Base-by-base conservation (phyloP, 2,329 filamentous ascomycete genomes). In the Neobulgaria alba region DNA sequence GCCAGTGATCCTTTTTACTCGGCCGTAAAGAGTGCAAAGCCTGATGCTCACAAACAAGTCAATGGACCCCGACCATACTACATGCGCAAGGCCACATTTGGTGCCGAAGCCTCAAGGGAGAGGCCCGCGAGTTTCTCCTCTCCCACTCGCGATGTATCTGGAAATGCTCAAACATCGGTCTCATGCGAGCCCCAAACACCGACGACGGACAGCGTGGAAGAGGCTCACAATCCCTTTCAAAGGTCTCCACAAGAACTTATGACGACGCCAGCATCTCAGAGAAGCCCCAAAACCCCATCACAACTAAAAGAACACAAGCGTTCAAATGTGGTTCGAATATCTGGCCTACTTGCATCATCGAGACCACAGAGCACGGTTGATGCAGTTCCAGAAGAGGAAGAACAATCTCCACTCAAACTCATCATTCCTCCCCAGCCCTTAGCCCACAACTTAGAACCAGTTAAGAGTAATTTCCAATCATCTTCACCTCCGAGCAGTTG, bases 81-180 rank as follows among this genome's bases (percentile, higher is more conserved):
- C 18, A 43, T 53, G 37, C 48, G 53, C 16, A 57, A 57, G 33
- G 48, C 53, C 10, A 55, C 51, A 19, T 56, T 56, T 29, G 51
- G 49, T 1, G 45, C 48, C 18, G 45, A 51, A 35, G 44, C 40
- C 19, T 42, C 45, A 3, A 18, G 19, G 3, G 45, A 52, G 29
- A 20, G 45, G 17, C 41, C 46, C 4, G 10, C 29, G 2, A 45
- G 34, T 14, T 47, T 41, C 19, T 39, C 36, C 18, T 51, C 50
- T 5, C 51, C 52, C 19, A 39, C 54, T 0, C 43, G 40, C 5
- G 44, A 50, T 21, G 46, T 55, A 2, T 52, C 53, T 9, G 49
- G 51, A 7, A 58, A 56, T 30, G 20, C 34, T 8, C 37, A 47
- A 35, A 36, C 29, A 3, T 32, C 40, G 7, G 12, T 12, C 23